A percentile compares a stretch with the other conserved stretches of the same genome.
These are phyloP conservation scores for Skeletonema grethae DNA, from an alignment of 108 stramenopile genomes.

Conservation along the genomic window DNA sequence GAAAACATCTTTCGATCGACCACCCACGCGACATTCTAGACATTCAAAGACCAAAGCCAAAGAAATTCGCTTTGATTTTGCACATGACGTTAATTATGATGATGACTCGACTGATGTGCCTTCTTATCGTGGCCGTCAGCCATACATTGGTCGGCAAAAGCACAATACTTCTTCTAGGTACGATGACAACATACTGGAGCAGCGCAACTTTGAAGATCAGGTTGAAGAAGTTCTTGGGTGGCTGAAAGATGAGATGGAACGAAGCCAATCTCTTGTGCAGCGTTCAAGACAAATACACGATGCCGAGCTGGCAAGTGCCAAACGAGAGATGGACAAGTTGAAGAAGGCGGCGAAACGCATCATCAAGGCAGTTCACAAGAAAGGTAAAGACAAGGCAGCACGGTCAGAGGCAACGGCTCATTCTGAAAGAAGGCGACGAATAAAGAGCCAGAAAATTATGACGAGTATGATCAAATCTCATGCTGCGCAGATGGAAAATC, in stretches of 20 bases:
- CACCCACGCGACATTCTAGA: constrained; percentile 1
- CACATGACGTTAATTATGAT: not conserved
- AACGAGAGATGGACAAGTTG: constrained; percentile 39
- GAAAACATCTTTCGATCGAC: not conserved
- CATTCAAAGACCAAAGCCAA: constrained; percentile 10
- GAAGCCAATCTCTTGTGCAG: constrained; percentile 40
- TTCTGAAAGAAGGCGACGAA: constrained; percentile 27
- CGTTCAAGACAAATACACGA: constrained; percentile 42
- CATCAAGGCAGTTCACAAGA: constrained; percentile 46
- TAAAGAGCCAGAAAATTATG: constrained; percentile 34
- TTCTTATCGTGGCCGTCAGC: not conserved
- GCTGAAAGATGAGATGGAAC: constrained; percentile 48
- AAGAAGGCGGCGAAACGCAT: constrained; percentile 46
- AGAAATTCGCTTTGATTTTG: constrained; percentile 17
- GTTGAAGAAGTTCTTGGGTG: constrained; percentile 46
- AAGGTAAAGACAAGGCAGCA: constrained; percentile 43
- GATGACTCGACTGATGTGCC: constrained; percentile 5
- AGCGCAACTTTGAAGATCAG: constrained; percentile 32
- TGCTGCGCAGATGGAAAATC: constrained; percentile 29
- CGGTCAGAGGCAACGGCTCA: constrained; percentile 39
- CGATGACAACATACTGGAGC: constrained; percentile 5
- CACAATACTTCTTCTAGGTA: not conserved
- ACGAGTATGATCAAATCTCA: constrained; percentile 43
- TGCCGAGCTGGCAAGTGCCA: constrained; percentile 39
- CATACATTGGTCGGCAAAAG: constrained; percentile 1